phyloP scores from a whole-genome alignment of 2,329 filamentous ascomycete species.

The Apiospora rasikravindrae region DNA sequence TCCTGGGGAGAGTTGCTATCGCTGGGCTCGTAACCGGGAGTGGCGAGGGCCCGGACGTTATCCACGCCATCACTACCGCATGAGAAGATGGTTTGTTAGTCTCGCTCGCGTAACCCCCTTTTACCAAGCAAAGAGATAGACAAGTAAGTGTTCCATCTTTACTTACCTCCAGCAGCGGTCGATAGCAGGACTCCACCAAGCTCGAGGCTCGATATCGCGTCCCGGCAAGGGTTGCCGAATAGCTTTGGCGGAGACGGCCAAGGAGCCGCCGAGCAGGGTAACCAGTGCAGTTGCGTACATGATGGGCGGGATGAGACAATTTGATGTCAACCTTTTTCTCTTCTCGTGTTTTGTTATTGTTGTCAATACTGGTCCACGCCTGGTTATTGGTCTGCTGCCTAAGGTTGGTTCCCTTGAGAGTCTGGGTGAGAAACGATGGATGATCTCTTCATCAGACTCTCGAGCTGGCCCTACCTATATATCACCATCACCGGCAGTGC shows the following conservation, averaged over 20 bases:
- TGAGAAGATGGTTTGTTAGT: not conserved
- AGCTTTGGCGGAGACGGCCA: conserved; percentile 1
- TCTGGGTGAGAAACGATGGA: not conserved
- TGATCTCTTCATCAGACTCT: not conserved
- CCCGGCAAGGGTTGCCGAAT: not conserved
- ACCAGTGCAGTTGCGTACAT: not conserved
- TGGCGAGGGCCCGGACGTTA: not conserved
- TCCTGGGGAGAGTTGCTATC: conserved; percentile 42
- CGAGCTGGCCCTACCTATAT: not conserved
- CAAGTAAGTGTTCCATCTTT: not conserved
- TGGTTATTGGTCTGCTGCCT: not conserved
- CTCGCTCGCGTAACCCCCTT: not conserved
- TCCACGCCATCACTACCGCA: not conserved
- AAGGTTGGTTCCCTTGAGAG: not conserved
- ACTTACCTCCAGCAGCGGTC: conserved; percentile 15
- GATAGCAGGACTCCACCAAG: not conserved
- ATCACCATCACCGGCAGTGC: not conserved
- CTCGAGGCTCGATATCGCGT: not conserved
- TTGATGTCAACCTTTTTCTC: not conserved
- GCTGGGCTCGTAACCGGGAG: not conserved
- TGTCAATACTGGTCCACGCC: not conserved
- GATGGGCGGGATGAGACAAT: not conserved
- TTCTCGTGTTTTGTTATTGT: not conserved
- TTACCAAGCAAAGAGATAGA: not conserved
- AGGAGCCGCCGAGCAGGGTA: not conserved